Conservation (phyloP, 345 rosid genomes). For the Salix arbutifolia region DNA sequence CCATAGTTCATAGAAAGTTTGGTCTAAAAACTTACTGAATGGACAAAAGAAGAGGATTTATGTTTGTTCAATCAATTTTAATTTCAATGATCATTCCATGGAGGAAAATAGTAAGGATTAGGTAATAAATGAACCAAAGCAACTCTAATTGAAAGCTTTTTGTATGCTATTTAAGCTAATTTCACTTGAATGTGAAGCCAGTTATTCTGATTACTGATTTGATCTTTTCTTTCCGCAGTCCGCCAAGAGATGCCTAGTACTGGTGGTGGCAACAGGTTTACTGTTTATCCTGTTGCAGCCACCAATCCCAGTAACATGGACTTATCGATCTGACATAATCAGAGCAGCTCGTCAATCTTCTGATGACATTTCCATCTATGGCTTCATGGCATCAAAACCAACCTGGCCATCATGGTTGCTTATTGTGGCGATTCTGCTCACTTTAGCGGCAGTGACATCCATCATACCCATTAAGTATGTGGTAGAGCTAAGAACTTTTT, state of each 20-base stretch:
- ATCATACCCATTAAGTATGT: constrained; percentile 81
- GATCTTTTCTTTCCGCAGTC: constrained; percentile 43
- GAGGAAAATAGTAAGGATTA: background rate
- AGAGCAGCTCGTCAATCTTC: constrained; percentile 87
- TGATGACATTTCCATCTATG: constrained; percentile 94
- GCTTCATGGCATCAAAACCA: constrained; percentile 85
- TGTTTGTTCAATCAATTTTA: background rate
- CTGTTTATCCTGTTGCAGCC: constrained; percentile 93
- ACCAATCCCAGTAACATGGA: constrained; percentile 80
- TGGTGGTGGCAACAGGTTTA: constrained; percentile 85
- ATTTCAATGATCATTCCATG: background rate
- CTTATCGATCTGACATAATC: constrained; percentile 74
- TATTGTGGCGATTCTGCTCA: constrained; percentile 71
- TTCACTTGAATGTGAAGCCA: background rate
- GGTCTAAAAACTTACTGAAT: background rate
- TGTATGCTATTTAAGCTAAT: background rate
- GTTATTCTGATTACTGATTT: background rate
- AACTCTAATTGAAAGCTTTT: background rate
- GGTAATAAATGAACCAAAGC: background rate
- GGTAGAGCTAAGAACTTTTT: constrained; percentile 79
- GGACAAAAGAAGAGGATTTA: background rate
- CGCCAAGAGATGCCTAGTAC: constrained; percentile 85
- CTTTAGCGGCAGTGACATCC: constrained; percentile 83
- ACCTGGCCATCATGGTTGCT: constrained; percentile 99
- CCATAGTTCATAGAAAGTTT: background rate